These are phyloP conservation scores for Candolleomyces efflorescens DNA, from an alignment of 768 basidiomycete genomes.

Conservation along the genomic window DNA sequence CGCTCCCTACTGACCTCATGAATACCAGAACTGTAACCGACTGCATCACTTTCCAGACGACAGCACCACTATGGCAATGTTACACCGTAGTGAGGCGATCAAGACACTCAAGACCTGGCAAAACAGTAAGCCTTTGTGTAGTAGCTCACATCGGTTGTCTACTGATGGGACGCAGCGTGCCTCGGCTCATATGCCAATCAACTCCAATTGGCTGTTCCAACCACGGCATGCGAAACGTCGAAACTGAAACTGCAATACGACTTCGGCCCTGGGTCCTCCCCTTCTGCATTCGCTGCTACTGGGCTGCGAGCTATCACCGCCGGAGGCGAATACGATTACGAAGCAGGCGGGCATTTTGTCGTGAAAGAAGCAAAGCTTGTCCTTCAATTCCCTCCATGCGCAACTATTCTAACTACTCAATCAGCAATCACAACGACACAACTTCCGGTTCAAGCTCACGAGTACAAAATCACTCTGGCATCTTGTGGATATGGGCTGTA, in stretches of 20 bases:
- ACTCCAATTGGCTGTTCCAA: not conserved
- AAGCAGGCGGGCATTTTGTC: not conserved
- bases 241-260: not conserved
- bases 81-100: too few relatives aligned
- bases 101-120: too few relatives aligned
- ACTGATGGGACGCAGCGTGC: not conserved
- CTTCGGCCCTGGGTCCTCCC: not conserved
- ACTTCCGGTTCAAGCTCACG: not conserved
- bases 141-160: too few relatives aligned
- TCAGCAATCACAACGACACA: not conserved
- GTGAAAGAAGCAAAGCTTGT: not conserved
- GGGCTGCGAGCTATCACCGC: not conserved
- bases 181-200: not conserved
- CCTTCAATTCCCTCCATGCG: not conserved
- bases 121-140: too few relatives aligned
- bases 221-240: not conserved
- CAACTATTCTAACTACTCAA: not conserved
- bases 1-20: too few relatives aligned
- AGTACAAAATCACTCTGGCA: not conserved
- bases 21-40: too few relatives aligned
- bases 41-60: too few relatives aligned
- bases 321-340: not conserved
- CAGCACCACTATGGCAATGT: too few relatives aligned
- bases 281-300: not conserved
- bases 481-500: not conserved